Base-by-base conservation (phyloP, 2,329 filamentous ascomycete species). In the Penicillium sp. region DNA sequence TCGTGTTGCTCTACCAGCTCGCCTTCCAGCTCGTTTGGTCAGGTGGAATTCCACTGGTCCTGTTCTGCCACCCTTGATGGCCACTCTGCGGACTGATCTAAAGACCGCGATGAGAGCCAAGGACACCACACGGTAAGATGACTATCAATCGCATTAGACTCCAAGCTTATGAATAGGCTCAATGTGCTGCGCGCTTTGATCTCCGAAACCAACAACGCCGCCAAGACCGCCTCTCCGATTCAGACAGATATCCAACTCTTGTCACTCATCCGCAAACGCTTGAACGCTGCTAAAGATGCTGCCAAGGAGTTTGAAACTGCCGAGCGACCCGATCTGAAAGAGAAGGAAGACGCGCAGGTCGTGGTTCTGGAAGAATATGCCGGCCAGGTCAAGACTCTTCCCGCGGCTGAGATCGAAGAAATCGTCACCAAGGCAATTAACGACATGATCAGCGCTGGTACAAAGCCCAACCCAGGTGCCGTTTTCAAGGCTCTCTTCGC, bases 61-160 rank as follows among this genome's bases (percentile, higher is more conserved):
- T 21, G 57, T 67, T 40, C 50, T 70, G 52, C 75, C 77, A 51
- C 74, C 77, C 10, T 66, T 80, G 51, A 73, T 80, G 63, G 62
- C 68, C 44, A 76, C 73, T 54, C 64, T 80, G 52, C 73, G 74
- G 50, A 62, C 70, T 54, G 78, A 80, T 62, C 65, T 81, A 42
- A 81, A 80, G 63, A 68, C 65, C 40, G 78, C 78, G 45, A 79
- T 81, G 78, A 71, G 72, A 58, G 77, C 77, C 14, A 80, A 79
- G 65, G 78, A 81, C 56, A 75, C 68, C 21, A 60, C 72, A 13
- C 74, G 75, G 77, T 79, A 67, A 29, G 47, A 21, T 16, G 36
- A 39, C 14, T 32, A 11, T 18, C 6, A 16, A 16, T 29, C 34
- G 2, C 13, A 31, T n/a, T 22, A 3, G 14, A 13, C 36, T 29